Evolutionary conservation across 2,329 filamentous ascomycete genomes (phyloP).

Genomic region (Fusarium sp.): DNA sequence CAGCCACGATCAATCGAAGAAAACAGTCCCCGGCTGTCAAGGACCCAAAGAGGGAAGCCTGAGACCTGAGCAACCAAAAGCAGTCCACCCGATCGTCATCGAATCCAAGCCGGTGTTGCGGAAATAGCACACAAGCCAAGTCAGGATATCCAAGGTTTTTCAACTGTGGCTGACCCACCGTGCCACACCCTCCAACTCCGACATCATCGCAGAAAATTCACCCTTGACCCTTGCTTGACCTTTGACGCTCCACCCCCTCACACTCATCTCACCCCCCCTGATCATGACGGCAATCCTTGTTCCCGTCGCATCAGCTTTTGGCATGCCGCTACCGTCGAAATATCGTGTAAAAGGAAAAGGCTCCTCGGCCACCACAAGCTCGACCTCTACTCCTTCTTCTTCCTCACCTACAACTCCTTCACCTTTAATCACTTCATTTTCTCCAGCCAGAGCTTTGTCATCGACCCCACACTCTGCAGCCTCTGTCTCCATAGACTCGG

Average conservation of each 20-base stretch:
- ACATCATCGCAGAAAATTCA: constrained; percentile 15
- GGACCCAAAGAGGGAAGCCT: constrained; percentile 17
- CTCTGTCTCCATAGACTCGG: constrained; percentile 37
- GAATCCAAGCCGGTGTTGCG: constrained; percentile 22
- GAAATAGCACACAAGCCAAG: constrained; percentile 20
- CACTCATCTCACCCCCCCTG: background rate
- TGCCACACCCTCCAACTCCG: constrained; percentile 35
- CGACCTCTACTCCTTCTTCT: constrained; percentile 29
- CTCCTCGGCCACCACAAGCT: constrained; percentile 28
- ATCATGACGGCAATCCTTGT: constrained; percentile 52
- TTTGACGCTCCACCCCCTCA: too few species aligned
- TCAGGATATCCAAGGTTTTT: constrained; percentile 34
- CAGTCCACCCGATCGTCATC: constrained; percentile 43
- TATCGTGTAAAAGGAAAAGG: constrained; percentile 47
- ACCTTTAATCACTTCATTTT: constrained; percentile 18
- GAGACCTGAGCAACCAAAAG: constrained; percentile 25
- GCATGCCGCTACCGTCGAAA: constrained; percentile 49
- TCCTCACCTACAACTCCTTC: constrained; percentile 25
- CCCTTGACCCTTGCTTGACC: constrained; percentile 14
- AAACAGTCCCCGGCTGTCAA: constrained; percentile 14
- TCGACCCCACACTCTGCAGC: constrained; percentile 25
- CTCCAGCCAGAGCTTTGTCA: constrained; percentile 2
- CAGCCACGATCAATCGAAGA: constrained; percentile 32
- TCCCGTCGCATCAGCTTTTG: constrained; percentile 54
- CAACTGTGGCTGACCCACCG: constrained; percentile 44